Base-by-base conservation (phyloP, 306 rosid genomes). In the Fragaria nilgerrensis region DNA sequence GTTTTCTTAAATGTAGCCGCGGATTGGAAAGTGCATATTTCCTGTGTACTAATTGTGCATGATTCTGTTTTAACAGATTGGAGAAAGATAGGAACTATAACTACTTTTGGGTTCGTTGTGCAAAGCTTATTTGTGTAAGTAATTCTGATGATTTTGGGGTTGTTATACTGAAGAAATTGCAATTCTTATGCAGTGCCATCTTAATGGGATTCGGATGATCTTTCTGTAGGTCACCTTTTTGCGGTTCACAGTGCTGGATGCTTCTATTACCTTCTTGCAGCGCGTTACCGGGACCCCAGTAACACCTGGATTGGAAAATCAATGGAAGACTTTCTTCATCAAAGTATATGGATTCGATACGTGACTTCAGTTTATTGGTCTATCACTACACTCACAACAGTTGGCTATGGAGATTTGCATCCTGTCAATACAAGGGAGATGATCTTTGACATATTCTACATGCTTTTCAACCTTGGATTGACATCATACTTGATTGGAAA, bases 401-500 rank as follows among this genome's bases (percentile, higher is more conserved):
- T 96, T 27, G 97, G 99, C 37, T 92, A 92, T 75, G 97, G 99
- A 22, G 99, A 92, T 77, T 74, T 96, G 85, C 96, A 96, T 86
- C 97, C 98, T 0, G 97, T 92, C 68, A 96, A 92, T 78, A 58
- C 93, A 36, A 79, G 94, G 68, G 99, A 96, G 85, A 96, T 92
- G 98, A 14, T 88, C 77, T 92, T 92, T 78, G 94, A 91, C 84
- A 92, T 89, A 75, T 86, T 88, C 81, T 96, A 86, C 81, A 96
- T 91, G 98, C 89, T 96, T 27, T 96, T 92, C 77, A 96, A 92
- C 76, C 87, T 92, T 72, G 98, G 96, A 11, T 87, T 96, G 85
- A 96, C 97, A 0, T 92, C 99, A 20, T 96, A 92, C 77, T 90
- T 96, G 85, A 96, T 96, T 56, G 99, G 99, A 82, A 96, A 96